Percentiles rank a stretch among this genome's conserved stretches.
These are phyloP conservation scores for Phytopythium aichiense DNA, from an alignment of 352 stramenopile species.

Conservation along the genomic window DNA sequence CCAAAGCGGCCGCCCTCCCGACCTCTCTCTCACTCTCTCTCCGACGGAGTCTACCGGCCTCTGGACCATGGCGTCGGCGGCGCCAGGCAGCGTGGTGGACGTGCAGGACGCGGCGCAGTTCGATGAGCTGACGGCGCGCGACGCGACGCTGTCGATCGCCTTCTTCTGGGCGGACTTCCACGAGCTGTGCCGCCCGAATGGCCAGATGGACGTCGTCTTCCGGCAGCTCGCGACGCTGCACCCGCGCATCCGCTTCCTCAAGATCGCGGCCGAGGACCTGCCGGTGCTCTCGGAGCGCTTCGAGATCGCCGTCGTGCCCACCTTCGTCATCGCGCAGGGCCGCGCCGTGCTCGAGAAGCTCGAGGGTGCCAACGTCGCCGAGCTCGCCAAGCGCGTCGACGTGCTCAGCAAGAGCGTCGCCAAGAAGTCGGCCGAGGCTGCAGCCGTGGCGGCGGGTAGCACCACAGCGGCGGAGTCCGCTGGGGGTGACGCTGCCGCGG, in stretches of 20 bases:
- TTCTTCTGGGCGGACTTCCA: constrained; percentile 89
- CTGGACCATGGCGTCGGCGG: constrained; percentile 18
- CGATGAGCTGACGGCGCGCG: constrained; percentile 67
- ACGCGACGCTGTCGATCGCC: constrained; percentile 70
- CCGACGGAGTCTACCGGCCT: background rate
- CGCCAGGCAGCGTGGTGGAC: constrained; percentile 61
- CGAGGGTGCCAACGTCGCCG: constrained; percentile 77
- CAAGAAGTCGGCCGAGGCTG: constrained; percentile 38
- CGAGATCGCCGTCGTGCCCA: constrained; percentile 92
- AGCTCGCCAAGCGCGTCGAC: constrained; percentile 82
- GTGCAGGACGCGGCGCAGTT: constrained; percentile 74
- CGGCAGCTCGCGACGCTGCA: constrained; percentile 77
- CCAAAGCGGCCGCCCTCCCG: background rate
- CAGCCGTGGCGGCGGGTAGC: constrained; percentile 7
- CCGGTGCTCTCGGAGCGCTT: constrained; percentile 85
- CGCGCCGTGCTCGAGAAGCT: constrained; percentile 77
- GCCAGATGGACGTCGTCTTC: constrained; percentile 83
- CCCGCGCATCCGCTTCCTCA: constrained; percentile 81
- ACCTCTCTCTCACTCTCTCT: background rate
- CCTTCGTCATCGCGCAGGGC: constrained; percentile 88
- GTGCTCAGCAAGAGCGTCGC: constrained; percentile 79
- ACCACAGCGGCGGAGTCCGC: constrained; percentile 15
- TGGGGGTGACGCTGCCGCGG: background rate
- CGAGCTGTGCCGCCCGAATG: constrained; percentile 76
- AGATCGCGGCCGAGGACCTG: constrained; percentile 82